Conservation (phyloP, 2,329 filamentous ascomycete species). For the Catunica adiposa region DNA sequence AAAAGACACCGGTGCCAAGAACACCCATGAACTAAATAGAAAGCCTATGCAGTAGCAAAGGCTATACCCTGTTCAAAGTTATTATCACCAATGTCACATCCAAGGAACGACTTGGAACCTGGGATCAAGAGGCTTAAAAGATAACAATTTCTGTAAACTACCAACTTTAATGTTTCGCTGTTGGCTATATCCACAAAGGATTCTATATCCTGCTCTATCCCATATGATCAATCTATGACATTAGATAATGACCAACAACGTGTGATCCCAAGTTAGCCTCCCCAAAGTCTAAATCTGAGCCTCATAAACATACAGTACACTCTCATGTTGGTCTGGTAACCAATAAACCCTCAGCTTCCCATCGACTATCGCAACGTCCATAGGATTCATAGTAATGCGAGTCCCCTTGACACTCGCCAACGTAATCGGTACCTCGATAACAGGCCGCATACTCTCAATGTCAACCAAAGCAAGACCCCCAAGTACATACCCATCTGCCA, state of each 20-base stretch:
- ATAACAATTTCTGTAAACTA: too few relatives aligned
- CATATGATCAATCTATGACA: not conserved
- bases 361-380: slow-evolving; percentile 29
- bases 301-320: slow-evolving; percentile 32
- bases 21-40: too few relatives aligned
- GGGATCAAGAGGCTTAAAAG: too few relatives aligned
- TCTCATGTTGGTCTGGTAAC: slow-evolving; percentile 30
- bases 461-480: slow-evolving; percentile 33
- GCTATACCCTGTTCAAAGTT: too few relatives aligned
- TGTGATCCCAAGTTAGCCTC: not conserved
- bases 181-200: too few relatives aligned
- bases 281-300: slow-evolving; percentile 17
- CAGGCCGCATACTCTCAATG: slow-evolving; percentile 26
- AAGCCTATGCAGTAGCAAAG: too few relatives aligned
- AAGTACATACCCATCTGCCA: slow-evolving; percentile 19
- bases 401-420: slow-evolving; percentile 25
- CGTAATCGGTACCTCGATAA: slow-evolving; percentile 30
- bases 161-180: too few relatives aligned
- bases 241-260: not conserved
- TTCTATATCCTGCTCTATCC: too few relatives aligned
- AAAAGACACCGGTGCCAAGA: too few relatives aligned
- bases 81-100: too few relatives aligned
- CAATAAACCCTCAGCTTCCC: slow-evolving; percentile 30
- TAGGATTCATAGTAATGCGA: slow-evolving; percentile 31
- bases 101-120: not conserved